phyloP scores from a whole-genome alignment of 345 rosid genomes.

The Gynandropsis gynandra region DNA sequence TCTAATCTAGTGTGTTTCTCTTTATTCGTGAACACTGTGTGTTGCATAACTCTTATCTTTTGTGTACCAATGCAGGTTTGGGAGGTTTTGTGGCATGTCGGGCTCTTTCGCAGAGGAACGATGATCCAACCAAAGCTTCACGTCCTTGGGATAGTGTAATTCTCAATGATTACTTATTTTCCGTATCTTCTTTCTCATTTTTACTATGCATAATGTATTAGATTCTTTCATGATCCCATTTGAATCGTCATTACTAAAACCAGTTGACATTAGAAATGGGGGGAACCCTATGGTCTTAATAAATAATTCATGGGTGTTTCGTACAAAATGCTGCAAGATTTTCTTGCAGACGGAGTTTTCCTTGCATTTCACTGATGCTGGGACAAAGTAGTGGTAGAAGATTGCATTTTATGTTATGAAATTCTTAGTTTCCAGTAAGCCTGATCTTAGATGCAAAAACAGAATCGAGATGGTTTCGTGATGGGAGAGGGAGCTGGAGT shows the following conservation, averaged over 20 bases:
- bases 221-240: not conserved
- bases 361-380: constrained; percentile 6
- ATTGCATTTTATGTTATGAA: not conserved
- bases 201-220: not conserved
- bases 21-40: constrained; percentile 14
- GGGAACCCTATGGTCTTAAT: no score
- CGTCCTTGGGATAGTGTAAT: constrained; percentile 93
- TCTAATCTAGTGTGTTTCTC: constrained; percentile 4
- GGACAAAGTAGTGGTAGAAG: not conserved
- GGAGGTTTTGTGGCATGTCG: constrained; percentile 95
- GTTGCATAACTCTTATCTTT: constrained; percentile 1
- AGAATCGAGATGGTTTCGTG: constrained; percentile 96
- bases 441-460: constrained; percentile 20
- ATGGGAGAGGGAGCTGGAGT: constrained; percentile 99
- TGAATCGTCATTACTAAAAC: not conserved
- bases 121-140: constrained; percentile 87
- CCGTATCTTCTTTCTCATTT: constrained; percentile 5
- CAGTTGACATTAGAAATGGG: constrained; percentile 3
- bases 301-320: no score
- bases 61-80: constrained; percentile 53
- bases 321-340: no score
- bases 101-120: constrained; percentile 84
- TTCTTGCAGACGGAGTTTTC: not conserved
- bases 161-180: constrained; percentile 7
- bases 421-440: not conserved